Conservation (phyloP, 805 yeast species). For the Monosporozyma yasuniensis region DNA sequence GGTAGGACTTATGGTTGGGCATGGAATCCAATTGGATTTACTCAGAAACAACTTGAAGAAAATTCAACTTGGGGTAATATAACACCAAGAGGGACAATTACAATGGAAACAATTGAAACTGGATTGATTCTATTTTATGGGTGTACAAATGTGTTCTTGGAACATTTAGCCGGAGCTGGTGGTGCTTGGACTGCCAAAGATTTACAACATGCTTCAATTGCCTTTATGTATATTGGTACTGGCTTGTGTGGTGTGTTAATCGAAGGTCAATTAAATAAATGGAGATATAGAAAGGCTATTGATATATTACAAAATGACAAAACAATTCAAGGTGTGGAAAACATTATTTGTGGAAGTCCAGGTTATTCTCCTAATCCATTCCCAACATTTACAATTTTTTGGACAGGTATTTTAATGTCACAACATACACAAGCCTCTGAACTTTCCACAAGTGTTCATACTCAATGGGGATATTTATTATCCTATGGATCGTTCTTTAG, state of each 20-base stretch:
- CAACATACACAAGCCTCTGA: conserved; percentile 80
- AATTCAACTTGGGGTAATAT: conserved; percentile 14
- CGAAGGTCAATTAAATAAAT: conserved; percentile 54
- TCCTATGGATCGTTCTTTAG: conserved; percentile 79
- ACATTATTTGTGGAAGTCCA: conserved; percentile 41
- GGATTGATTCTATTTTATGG: conserved; percentile 82
- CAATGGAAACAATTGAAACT: conserved; percentile 82
- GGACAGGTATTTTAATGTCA: conserved; percentile 96
- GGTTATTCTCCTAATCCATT: conserved; percentile 90
- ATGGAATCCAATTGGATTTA: conserved; percentile 56
- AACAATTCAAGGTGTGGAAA: conserved; percentile 4
- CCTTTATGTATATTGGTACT: conserved; percentile 83
- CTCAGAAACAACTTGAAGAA: conserved; percentile 13
- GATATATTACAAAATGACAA: not conserved
- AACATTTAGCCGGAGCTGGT: conserved; percentile 70
- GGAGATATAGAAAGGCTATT: conserved; percentile 41
- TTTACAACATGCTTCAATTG: conserved; percentile 82
- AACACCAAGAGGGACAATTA: conserved; percentile 40
- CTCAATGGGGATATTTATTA: conserved; percentile 86
- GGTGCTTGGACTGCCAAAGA: conserved; percentile 88
- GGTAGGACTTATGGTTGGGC: conserved; percentile 74
- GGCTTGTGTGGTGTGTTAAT: conserved; percentile 85
- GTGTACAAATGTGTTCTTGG: conserved; percentile 78
- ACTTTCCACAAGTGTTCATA: conserved; percentile 70
- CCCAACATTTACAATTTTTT: conserved; percentile 85